These are phyloP conservation scores for Solanum sparsipilum DNA, from an alignment of 257 asterid species.

Conservation along the genomic window DNA sequence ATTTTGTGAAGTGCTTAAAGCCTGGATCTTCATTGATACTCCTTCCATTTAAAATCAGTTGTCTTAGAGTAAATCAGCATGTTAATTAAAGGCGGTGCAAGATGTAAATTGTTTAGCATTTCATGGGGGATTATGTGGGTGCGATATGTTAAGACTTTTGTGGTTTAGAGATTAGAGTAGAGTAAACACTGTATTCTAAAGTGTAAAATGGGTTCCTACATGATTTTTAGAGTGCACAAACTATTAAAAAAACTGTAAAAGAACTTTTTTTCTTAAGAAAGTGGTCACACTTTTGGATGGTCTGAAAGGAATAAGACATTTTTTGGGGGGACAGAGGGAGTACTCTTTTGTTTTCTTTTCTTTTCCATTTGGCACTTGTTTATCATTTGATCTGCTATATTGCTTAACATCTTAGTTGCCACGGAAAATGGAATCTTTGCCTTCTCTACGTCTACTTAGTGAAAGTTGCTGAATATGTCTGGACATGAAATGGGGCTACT, in stretches of 20 bases:
- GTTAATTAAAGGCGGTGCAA: neutral
- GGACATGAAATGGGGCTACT: neutral
- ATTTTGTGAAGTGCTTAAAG: neutral
- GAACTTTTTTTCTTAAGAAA: neutral
- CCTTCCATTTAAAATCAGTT: neutral
- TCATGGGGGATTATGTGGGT: neutral
- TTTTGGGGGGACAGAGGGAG: neutral
- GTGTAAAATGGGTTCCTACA: neutral
- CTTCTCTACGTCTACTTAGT: neutral
- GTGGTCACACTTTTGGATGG: neutral
- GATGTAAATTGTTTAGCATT: neutral
- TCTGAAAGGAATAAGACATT: neutral
- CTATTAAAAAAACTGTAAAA: neutral
- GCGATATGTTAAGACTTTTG: neutral
- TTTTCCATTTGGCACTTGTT: neutral
- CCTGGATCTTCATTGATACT: neutral
- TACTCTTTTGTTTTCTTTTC: neutral
- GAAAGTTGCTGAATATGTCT: neutral
- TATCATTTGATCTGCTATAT: neutral
- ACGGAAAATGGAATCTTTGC: neutral
- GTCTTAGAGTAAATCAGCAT: neutral
- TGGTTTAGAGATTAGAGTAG: neutral
- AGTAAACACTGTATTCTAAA: neutral
- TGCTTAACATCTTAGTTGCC: neutral
- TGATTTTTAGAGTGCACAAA: neutral